Evolutionary conservation across 2,329 filamentous ascomycete genomes (phyloP).

Genomic region (Meredithiella fracta): DNA sequence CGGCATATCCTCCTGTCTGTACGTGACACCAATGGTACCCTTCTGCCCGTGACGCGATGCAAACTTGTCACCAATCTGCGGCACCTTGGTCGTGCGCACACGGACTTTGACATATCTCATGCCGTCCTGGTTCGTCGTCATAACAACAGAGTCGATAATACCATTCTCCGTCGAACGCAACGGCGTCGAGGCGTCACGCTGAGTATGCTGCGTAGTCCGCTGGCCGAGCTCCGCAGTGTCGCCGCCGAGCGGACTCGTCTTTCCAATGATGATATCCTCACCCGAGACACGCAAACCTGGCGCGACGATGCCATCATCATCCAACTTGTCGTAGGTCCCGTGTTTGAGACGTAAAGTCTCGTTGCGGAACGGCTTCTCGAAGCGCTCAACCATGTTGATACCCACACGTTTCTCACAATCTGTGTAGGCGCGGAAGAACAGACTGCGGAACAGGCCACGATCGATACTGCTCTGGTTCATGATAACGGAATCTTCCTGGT

Average conservation of each 20-base stretch:
- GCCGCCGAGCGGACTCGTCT: conserved; percentile 85
- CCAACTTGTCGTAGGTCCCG: conserved; percentile 92
- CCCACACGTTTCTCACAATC: conserved; percentile 95
- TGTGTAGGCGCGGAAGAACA: conserved; percentile 95
- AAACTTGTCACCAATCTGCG: conserved; percentile 98
- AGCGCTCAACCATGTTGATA: conserved; percentile 79
- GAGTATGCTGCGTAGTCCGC: conserved; percentile 74
- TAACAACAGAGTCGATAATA: conserved; percentile 82
- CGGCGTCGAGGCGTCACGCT: conserved; percentile 90
- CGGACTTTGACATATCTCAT: conserved; percentile 94
- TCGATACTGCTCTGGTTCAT: conserved; percentile 99
- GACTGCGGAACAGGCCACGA: conserved; percentile 85
- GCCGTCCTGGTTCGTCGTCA: conserved; percentile 90
- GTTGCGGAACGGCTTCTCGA: conserved; percentile 81
- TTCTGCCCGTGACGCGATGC: conserved; percentile 98
- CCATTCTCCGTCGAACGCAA: conserved; percentile 91
- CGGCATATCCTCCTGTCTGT: conserved; percentile 96
- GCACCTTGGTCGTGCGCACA: conserved; percentile 92
- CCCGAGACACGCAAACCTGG: conserved; percentile 90
- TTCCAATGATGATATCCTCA: conserved; percentile 97
- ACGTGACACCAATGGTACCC: conserved; percentile 97
- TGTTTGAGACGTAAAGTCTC: conserved; percentile 88
- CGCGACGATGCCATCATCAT: conserved; percentile 87
- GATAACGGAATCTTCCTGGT: conserved; percentile 99
- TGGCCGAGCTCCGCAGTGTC: conserved; percentile 90